These are phyloP conservation scores for Cladorrhinum sp. DNA, from an alignment of 2,329 filamentous ascomycete genomes.

Conservation along the genomic window DNA sequence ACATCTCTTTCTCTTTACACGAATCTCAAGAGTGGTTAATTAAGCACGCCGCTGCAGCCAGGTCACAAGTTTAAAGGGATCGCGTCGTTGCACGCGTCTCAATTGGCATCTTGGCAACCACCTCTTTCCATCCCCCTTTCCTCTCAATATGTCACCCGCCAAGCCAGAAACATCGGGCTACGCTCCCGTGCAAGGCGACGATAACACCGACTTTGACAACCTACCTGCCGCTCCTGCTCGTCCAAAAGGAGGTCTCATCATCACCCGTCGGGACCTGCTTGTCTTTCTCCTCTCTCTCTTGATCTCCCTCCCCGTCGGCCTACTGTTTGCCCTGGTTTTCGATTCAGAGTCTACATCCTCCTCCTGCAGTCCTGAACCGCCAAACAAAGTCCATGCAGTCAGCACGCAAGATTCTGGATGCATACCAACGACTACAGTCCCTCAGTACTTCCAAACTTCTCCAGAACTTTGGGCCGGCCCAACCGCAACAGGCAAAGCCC, in stretches of 20 bases:
- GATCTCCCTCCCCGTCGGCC: neutral
- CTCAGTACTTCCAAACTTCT: constrained; percentile 62
- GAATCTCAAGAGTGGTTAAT: too few species aligned
- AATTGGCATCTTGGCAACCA: neutral
- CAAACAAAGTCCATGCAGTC: neutral
- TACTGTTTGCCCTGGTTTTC: neutral
- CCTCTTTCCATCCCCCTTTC: neutral
- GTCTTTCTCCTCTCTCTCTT: neutral
- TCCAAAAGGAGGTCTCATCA: neutral
- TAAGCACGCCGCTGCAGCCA: too few species aligned
- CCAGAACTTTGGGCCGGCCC: constrained; percentile 62
- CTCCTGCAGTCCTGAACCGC: neutral
- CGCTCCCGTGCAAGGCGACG: constrained; percentile 1
- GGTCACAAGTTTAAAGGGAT: too few species aligned
- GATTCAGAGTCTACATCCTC: neutral
- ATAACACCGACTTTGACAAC: constrained; percentile 1
- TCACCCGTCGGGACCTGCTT: neutral
- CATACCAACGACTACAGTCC: constrained; percentile 40
- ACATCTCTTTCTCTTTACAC: too few species aligned
- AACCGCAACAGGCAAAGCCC: constrained; percentile 65
- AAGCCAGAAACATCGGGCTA: constrained; percentile 5
- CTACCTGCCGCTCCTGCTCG: neutral
- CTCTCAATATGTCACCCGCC: neutral
- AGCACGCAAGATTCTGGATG: neutral
- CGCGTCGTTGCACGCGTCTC: too few species aligned